phyloP scores from a whole-genome alignment of 1,284 basidiomycete species.

The Peniophora sp. region DNA sequence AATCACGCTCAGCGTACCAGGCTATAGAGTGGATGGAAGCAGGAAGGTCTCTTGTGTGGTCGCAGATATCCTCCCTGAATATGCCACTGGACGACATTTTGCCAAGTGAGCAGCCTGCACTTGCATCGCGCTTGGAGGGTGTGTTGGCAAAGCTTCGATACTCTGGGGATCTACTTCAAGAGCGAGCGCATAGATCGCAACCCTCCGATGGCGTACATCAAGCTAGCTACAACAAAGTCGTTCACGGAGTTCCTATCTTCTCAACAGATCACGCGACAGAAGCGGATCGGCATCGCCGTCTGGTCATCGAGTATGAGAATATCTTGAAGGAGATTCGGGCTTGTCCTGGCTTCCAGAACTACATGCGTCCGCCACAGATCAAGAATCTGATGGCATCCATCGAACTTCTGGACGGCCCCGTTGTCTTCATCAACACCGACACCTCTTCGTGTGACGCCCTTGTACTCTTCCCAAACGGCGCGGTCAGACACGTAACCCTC shows the following conservation, averaged over 20 bases:
- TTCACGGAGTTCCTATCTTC: too few species aligned
- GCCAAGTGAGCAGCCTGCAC: too few species aligned
- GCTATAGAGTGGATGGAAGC: not conserved
- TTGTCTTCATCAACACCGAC: too few species aligned
- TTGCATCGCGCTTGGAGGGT: too few species aligned
- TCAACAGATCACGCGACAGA: too few species aligned
- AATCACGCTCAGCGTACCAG: too few species aligned
- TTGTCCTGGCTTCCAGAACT: conserved; percentile 8
- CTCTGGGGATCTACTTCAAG: too few species aligned
- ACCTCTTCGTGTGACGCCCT: too few species aligned
- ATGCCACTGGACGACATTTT: not conserved
- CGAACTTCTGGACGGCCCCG: not conserved
- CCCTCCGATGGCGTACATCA: too few species aligned
- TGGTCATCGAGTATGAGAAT: not conserved
- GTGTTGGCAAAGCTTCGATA: too few species aligned
- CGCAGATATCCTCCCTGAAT: not conserved
- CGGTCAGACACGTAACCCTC: conserved; percentile 10
- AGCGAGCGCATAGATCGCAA: too few species aligned
- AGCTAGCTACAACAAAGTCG: too few species aligned
- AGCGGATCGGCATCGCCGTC: not conserved
- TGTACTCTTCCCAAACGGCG: not conserved
- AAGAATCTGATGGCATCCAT: not conserved
- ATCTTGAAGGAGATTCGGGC: not conserved
- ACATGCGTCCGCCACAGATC: not conserved
- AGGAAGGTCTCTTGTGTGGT: not conserved